phyloP scores from a whole-genome alignment of 768 basidiomycete species.

The Holtermanniella nyarrowii region DNA sequence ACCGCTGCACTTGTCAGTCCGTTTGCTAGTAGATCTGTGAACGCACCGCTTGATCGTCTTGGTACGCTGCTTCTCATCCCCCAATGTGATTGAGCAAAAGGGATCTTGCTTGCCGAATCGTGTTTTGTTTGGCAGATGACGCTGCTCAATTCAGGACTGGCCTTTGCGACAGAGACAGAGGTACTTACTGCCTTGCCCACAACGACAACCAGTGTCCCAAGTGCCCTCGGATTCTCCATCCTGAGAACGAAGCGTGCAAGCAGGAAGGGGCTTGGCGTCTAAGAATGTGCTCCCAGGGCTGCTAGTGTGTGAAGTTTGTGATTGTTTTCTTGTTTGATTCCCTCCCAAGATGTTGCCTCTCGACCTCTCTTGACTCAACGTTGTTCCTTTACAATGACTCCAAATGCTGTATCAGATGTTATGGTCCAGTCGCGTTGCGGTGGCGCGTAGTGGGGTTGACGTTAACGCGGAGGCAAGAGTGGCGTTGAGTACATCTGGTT shows the following conservation, averaged over 20 bases:
- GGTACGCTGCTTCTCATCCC: slow-evolving; percentile 58
- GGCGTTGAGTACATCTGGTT: too few species aligned
- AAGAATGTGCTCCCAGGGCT: too few species aligned
- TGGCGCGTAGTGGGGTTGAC: too few species aligned
- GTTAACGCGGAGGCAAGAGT: too few species aligned
- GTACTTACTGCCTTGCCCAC: slow-evolving; percentile 75
- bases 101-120: slow-evolving; percentile 87
- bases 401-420: too few species aligned
- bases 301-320: too few species aligned
- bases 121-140: slow-evolving; percentile 69
- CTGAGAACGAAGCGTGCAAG: slow-evolving; percentile 2
- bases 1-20: slow-evolving; percentile 49
- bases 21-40: neutral
- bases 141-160: slow-evolving; percentile 24
- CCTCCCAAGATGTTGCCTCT: too few species aligned
- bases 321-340: too few species aligned
- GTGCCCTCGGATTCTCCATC: slow-evolving; percentile 45
- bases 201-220: slow-evolving; percentile 76
- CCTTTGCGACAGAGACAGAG: slow-evolving; percentile 1
- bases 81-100: slow-evolving; percentile 59
- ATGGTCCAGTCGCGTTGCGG: too few species aligned
- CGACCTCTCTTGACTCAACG: too few species aligned
- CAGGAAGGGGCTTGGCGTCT: too few species aligned
- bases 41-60: slow-evolving; percentile 53
- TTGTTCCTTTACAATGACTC: too few species aligned